Conservation (phyloP, 352 stramenopile species). For the Globisporangium emineosum region DNA sequence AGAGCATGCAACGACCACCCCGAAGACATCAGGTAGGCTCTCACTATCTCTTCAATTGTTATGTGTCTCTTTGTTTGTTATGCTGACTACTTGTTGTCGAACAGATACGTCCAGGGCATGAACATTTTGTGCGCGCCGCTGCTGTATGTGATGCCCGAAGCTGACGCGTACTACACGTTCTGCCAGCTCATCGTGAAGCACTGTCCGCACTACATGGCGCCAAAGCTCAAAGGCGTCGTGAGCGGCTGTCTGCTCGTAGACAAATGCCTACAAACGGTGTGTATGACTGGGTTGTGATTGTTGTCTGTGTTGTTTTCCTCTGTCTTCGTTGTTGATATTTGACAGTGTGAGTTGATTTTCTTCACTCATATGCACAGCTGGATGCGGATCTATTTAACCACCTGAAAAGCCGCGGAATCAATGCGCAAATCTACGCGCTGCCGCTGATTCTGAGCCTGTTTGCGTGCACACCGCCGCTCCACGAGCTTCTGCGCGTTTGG, state of each 20-base stretch:
- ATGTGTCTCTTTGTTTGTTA: neutral
- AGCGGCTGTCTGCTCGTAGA: constrained; percentile 80
- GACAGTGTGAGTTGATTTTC: no score
- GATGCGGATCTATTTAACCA: constrained; percentile 83
- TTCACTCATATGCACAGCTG: no score
- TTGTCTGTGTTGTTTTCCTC: neutral
- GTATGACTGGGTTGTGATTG: neutral
- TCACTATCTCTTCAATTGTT: neutral
- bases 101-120: constrained; percentile 93
- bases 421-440: constrained; percentile 83
- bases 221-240: constrained; percentile 80
- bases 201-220: constrained; percentile 89
- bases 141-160: constrained; percentile 91
- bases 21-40: constrained; percentile 37
- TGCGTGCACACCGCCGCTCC: constrained; percentile 85
- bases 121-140: constrained; percentile 89
- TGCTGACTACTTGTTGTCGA: neutral
- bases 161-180: constrained; percentile 91
- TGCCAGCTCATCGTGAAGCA: constrained; percentile 83
- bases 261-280: constrained; percentile 71
- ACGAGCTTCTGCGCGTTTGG: constrained; percentile 88
- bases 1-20: constrained; percentile 25
- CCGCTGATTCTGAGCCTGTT: constrained; percentile 88
- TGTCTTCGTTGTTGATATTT: neutral
- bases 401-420: constrained; percentile 71